phyloP scores from a whole-genome alignment of 192 early-diverging fungal genomes.

The Phlyctochytrium bullatum region DNA sequence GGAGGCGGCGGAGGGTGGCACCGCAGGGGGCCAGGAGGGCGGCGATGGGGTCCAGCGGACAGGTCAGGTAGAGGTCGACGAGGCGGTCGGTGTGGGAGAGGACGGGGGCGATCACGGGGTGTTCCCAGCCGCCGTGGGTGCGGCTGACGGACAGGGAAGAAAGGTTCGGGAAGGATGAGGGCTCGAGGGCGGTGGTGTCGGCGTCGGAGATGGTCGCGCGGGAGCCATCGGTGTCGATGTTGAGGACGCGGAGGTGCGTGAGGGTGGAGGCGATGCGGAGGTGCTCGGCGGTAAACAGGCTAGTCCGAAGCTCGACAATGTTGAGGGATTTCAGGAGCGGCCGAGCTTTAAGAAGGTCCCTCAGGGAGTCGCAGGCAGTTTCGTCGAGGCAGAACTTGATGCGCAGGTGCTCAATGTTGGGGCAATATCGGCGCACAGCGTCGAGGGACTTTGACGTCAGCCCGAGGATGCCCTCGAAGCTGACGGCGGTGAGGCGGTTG shows the following conservation, averaged over 20 bases:
- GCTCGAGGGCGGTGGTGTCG: neutral
- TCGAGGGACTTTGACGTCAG: neutral
- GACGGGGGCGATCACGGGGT: neutral
- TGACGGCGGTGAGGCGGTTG: neutral
- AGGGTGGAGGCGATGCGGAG: neutral
- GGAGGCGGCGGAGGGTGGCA: neutral
- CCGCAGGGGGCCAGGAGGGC: neutral
- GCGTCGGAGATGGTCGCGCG: neutral
- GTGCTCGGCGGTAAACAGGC: neutral
- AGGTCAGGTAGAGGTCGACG: neutral
- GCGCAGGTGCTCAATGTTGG: neutral
- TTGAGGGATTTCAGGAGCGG: neutral
- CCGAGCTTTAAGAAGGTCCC: neutral
- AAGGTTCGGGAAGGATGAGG: neutral
- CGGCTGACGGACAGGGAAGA: neutral
- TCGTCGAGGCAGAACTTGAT: neutral
- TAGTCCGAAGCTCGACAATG: neutral
- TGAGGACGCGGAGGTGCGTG: neutral
- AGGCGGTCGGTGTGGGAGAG: neutral
- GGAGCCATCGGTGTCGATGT: neutral
- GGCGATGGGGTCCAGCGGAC: neutral
- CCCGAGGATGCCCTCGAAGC: neutral
- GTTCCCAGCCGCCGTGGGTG: neutral
- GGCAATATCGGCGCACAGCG: neutral
- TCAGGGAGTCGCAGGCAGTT: neutral